Conservation (phyloP, 768 basidiomycete species). For the Mycena belliarum region DNA sequence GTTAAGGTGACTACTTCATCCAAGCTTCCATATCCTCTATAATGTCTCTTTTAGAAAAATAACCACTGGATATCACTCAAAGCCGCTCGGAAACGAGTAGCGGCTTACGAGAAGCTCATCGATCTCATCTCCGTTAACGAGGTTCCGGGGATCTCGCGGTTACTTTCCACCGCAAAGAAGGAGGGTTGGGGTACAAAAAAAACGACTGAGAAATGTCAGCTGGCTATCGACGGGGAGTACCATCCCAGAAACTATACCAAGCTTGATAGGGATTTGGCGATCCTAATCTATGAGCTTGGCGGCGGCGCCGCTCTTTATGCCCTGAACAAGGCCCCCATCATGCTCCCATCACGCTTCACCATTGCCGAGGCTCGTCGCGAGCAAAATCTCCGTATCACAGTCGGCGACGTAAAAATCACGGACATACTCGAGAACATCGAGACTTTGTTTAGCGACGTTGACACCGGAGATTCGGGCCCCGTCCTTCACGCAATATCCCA, state of each 20-base stretch:
- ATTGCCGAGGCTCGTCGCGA: constrained; percentile 17
- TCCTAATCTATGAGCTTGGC: constrained; percentile 29
- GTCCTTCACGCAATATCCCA: constrained; percentile 23
- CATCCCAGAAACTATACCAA: constrained; percentile 24
- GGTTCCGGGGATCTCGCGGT: neutral
- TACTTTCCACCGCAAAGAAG: neutral
- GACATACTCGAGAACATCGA: constrained; percentile 1
- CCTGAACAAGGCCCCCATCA: constrained; percentile 26
- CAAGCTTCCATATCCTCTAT: neutral
- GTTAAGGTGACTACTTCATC: neutral
- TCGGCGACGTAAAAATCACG: neutral
- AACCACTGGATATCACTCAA: neutral
- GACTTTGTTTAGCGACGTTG: neutral
- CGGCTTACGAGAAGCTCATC: neutral
- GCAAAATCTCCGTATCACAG: constrained; percentile 19
- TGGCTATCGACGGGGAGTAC: constrained; percentile 23
- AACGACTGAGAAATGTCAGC: neutral
- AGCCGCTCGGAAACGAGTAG: constrained; percentile 4
- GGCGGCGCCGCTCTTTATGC: constrained; percentile 31
- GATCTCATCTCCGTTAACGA: neutral
- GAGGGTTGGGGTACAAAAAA: neutral
- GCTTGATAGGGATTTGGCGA: constrained; percentile 28
- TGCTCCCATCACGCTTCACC: constrained; percentile 25
- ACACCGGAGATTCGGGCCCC: constrained; percentile 13
- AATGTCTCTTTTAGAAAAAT: neutral